Conservation (phyloP, 2,329 filamentous ascomycete species). For the Malbranchea zuffiana region DNA sequence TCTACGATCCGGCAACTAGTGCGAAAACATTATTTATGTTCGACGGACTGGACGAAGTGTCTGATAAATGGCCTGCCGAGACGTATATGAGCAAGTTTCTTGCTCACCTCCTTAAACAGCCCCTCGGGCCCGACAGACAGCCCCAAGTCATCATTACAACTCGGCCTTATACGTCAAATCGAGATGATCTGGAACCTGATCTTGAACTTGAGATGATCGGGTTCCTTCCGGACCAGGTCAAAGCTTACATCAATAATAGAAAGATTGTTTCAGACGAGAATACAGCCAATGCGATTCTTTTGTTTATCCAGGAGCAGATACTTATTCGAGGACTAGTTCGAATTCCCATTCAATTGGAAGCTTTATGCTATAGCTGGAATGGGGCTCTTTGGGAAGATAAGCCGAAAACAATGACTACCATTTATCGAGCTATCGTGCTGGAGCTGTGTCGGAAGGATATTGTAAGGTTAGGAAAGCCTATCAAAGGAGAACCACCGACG, state of each 20-base stretch:
- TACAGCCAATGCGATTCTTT: conserved; percentile 18
- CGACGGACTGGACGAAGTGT: conserved; percentile 38
- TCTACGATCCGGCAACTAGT: background rate
- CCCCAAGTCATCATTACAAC: conserved; percentile 34
- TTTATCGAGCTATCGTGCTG: conserved; percentile 23
- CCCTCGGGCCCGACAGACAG: too few species aligned
- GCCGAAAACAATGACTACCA: conserved; percentile 2
- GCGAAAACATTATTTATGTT: conserved; percentile 31
- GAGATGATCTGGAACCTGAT: conserved; percentile 18
- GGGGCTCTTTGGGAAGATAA: background rate
- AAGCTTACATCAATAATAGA: conserved; percentile 23
- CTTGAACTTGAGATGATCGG: conserved; percentile 35
- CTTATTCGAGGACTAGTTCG: conserved; percentile 30
- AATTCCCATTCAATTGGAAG: conserved; percentile 38
- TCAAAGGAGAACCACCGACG: too few species aligned
- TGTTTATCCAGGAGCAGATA: conserved; percentile 25
- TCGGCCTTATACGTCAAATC: conserved; percentile 22
- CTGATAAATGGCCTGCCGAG: conserved; percentile 14
- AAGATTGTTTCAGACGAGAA: conserved; percentile 5
- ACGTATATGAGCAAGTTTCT: conserved; percentile 19
- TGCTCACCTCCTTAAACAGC: conserved; percentile 15
- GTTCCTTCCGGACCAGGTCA: conserved; percentile 29
- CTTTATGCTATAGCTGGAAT: conserved; percentile 33
- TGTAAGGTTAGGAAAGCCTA: conserved; percentile 3
- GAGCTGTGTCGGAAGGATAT: conserved; percentile 34